Conservation (phyloP, 139 green algal genomes). For the Tetraselmis chui region DNA sequence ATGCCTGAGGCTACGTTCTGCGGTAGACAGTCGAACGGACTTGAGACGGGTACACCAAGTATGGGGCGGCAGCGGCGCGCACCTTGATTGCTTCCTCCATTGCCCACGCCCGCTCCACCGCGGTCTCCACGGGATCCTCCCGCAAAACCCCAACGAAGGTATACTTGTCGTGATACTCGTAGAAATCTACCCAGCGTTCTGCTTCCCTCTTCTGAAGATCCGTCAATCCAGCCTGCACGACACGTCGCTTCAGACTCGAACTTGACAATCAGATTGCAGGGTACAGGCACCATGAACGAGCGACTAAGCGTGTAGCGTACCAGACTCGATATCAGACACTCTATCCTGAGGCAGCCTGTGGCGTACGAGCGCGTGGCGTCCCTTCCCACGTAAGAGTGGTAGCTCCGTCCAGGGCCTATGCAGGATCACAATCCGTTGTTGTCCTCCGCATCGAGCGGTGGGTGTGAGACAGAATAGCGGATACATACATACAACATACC, state of each 20-base stretch:
- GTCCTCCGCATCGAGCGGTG: conserved; percentile 11
- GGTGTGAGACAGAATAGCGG: neutral
- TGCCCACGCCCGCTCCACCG: neutral
- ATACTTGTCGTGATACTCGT: neutral
- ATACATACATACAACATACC: conserved; percentile 19
- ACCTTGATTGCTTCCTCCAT: neutral
- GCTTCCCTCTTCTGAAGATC: neutral
- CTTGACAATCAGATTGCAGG: too few species aligned
- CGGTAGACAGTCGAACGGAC: too few species aligned
- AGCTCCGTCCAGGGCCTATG: conserved; percentile 35
- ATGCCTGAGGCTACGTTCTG: too few species aligned
- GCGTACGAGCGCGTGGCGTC: conserved; percentile 47
- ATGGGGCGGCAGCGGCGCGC: too few species aligned
- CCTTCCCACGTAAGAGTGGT: conserved; percentile 46
- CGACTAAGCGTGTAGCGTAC: neutral
- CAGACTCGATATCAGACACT: neutral
- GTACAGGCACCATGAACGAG: too few species aligned
- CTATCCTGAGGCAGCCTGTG: conserved; percentile 7
- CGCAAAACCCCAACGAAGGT: neutral
- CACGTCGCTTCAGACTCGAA: too few species aligned
- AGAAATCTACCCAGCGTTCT: neutral
- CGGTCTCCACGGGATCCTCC: neutral
- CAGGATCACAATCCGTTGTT: conserved; percentile 1
- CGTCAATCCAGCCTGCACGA: neutral
- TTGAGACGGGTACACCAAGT: neutral